These are phyloP conservation scores for Lentinula boryana DNA, from an alignment of 768 basidiomycete species.

Conservation along the genomic window DNA sequence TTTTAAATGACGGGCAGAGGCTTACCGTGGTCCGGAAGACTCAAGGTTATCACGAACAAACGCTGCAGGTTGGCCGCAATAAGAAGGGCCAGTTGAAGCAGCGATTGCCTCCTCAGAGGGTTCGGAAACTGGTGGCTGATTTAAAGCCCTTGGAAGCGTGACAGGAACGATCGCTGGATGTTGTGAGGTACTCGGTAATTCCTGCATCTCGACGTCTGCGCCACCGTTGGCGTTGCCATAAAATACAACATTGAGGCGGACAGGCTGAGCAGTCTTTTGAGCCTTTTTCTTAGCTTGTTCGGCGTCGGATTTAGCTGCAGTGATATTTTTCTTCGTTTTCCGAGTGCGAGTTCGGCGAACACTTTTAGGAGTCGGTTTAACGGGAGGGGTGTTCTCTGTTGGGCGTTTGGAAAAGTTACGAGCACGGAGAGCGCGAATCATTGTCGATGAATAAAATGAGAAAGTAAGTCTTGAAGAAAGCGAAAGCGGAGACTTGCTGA, in stretches of 20 bases:
- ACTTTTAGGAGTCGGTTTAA: neutral
- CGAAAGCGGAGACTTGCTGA: neutral
- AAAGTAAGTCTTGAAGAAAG: neutral
- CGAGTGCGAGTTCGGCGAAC: neutral
- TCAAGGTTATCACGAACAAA: constrained; percentile 43
- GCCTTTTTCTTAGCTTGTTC: constrained; percentile 3
- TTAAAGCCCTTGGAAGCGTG: constrained; percentile 39
- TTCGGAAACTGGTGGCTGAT: constrained; percentile 34
- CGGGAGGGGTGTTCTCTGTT: constrained; percentile 4
- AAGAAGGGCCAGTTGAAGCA: constrained; percentile 35
- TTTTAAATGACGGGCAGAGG: constrained; percentile 6
- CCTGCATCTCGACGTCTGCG: constrained; percentile 17
- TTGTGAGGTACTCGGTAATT: constrained; percentile 6
- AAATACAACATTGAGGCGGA: constrained; percentile 7
- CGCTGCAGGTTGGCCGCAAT: constrained; percentile 26
- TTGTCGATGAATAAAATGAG: neutral
- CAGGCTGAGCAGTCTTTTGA: neutral
- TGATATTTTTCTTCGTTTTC: neutral
- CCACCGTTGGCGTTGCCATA: neutral
- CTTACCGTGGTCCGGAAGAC: constrained; percentile 35
- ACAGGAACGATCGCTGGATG: constrained; percentile 19
- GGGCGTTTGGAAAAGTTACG: constrained; percentile 6
- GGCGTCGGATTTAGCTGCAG: neutral
- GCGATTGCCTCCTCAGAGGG: constrained; percentile 33
- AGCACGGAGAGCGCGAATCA: neutral